Evolutionary conservation across 192 early-diverging fungal genomes (phyloP), one percentile per base, ranked within the genome.

Genomic region (Allomyces javanicus): DNA sequence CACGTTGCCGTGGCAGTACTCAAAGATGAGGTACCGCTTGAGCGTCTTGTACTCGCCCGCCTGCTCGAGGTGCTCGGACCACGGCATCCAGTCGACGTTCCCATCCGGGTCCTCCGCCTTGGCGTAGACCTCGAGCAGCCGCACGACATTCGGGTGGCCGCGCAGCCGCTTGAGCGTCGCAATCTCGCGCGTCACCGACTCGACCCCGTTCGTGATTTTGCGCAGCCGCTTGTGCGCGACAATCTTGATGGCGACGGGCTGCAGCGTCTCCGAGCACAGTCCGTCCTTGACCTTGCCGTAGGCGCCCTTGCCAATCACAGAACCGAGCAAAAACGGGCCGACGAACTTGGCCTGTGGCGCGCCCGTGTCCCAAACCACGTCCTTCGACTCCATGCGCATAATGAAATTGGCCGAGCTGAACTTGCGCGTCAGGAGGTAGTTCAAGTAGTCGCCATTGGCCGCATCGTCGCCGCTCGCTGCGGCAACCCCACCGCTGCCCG

Each of bases 271-370:
- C 11, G 74, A 62, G 66, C 74, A 77, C 21, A 84, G 24, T 1
- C 80, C 82, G 62, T 84, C 82, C 72, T 84, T 84, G 26, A 84
- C 82, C 68, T 84, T 81, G 7, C 79, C 82, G 70, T 81, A 84
- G 3, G 78, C 71, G 23, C 82, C 71, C 67, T 79, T 80, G 22
- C 82, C 82, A 64, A 84, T 82, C 66, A 79, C 72, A 40, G 78
- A 77, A 6, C 80, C 82, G n/a, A 84, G 67, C 2, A 84, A 63
- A 67, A 78, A 80, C 7, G 77, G 74, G 5, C 77, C 82, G 40
- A 84, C 78, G 61, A 82, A 71, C 66, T 83, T 82, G 25, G 77
- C 67, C 17, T 71, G 61, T 6, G 69, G 72, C 55, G 70, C 70
- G 26, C 71, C 74, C 21, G 58, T 68, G 22, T 73, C 69, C 72